Percentiles rank a stretch among this genome's conserved stretches.
Conservation (phyloP, 2,329 filamentous ascomycete genomes). For the Zelopaecilomyces penicillatus region DNA sequence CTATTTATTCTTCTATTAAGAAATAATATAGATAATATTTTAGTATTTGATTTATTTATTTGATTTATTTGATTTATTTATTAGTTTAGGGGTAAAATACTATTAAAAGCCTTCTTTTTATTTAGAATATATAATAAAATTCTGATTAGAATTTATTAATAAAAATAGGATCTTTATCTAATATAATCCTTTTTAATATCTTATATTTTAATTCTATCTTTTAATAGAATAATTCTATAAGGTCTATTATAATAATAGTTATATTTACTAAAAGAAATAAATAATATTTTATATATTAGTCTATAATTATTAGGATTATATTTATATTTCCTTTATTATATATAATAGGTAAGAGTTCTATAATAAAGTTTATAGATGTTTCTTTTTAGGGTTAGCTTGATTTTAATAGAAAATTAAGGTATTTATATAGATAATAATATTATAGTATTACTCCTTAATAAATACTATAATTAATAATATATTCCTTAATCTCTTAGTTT, state of each 20-base stretch:
- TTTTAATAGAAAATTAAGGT: neutral
- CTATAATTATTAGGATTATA: neutral
- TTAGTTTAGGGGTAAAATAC: neutral
- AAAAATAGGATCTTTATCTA: neutral
- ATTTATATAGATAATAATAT: neutral
- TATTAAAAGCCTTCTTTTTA: neutral
- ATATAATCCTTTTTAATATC: neutral
- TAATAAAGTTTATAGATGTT: neutral
- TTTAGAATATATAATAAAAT: neutral
- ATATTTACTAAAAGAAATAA: neutral
- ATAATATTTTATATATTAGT: neutral
- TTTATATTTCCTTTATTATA: neutral
- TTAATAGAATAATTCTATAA: neutral
- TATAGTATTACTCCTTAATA: neutral
- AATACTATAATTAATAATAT: neutral
- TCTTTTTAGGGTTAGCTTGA: neutral
- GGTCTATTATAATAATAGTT: slow-evolving; percentile 1
- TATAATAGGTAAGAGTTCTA: neutral
- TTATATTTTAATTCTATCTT: neutral
- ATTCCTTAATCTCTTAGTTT: neutral
- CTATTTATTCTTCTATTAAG: too few relatives aligned
- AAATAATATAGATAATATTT: too few relatives aligned
- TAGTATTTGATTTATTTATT: too few relatives aligned
- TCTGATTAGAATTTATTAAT: neutral
- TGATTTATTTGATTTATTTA: too few relatives aligned